These are phyloP conservation scores for Boletus eberwhitei DNA, from an alignment of 768 basidiomycete species.

Conservation along the genomic window DNA sequence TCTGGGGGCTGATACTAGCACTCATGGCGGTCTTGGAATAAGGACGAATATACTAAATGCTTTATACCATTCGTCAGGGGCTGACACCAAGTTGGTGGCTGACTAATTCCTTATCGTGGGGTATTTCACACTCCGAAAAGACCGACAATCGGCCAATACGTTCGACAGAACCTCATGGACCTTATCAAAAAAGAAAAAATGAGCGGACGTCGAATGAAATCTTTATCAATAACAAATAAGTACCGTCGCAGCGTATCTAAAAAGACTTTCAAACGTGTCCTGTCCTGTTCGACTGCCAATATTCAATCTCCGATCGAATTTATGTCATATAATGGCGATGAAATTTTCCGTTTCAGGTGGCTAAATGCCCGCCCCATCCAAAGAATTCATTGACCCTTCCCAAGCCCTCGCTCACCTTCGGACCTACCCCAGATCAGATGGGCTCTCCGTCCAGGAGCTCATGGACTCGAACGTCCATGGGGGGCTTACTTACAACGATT, in stretches of 20 bases:
- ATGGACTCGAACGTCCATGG: slow-evolving; percentile 86
- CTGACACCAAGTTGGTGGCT: slow-evolving; percentile 13
- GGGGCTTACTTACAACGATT: slow-evolving; percentile 97
- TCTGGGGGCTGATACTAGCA: slow-evolving; percentile 8
- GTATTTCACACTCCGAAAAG: neutral
- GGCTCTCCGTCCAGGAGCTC: slow-evolving; percentile 78
- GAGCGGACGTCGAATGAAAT: no score
- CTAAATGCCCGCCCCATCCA: slow-evolving; percentile 35
- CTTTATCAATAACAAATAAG: no score
- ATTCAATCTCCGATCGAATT: slow-evolving; percentile 13
- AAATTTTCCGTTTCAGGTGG: slow-evolving; percentile 12
- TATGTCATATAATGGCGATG: neutral
- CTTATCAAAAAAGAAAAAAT: no score
- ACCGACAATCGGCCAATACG: no score
- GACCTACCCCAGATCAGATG: slow-evolving; percentile 70
- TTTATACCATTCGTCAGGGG: slow-evolving; percentile 14
- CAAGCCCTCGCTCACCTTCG: slow-evolving; percentile 74
- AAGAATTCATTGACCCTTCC: slow-evolving; percentile 58
- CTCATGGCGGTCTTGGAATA: neutral
- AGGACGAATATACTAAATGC: no score
- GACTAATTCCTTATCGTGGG: neutral
- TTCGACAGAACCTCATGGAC: no score
- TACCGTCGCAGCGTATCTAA: no score
- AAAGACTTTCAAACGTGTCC: no score
- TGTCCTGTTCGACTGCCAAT: no score